Conservation (phyloP, 1,284 basidiomycete genomes). For the Schizopora paradoxa region DNA sequence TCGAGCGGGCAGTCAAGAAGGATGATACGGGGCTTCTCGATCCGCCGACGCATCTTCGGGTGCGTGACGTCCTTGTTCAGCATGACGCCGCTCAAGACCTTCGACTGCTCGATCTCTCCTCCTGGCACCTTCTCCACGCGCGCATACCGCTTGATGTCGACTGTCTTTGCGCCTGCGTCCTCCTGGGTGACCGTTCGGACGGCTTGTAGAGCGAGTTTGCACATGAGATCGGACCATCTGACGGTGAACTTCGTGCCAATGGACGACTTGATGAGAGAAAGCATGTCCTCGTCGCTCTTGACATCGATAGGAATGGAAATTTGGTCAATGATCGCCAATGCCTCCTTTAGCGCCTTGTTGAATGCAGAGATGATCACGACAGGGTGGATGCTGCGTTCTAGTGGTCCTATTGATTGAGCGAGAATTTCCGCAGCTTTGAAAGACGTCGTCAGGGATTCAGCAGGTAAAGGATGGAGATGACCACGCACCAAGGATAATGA, state of each 20-base stretch:
- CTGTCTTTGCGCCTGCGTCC: constrained; percentile 69
- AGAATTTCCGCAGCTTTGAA: constrained; percentile 86
- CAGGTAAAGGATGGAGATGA: background rate
- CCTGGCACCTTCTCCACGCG: constrained; percentile 97
- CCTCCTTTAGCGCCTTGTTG: constrained; percentile 91
- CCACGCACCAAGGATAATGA: constrained; percentile 87
- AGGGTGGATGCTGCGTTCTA: constrained; percentile 96
- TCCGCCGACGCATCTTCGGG: constrained; percentile 92
- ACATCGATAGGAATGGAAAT: constrained; percentile 92
- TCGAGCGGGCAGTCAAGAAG: constrained; percentile 95
- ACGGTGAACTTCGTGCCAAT: constrained; percentile 99
- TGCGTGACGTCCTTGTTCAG: constrained; percentile 99
- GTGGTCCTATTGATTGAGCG: constrained; percentile 88
- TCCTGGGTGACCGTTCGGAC: constrained; percentile 79
- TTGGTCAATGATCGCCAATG: constrained; percentile 80
- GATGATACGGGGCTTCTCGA: constrained; percentile 86
- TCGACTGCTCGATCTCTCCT: constrained; percentile 92
- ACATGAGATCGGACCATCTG: constrained; percentile 98
- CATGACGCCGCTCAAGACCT: constrained; percentile 90
- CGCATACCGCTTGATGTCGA: constrained; percentile 98
- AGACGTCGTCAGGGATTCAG: constrained; percentile 1
- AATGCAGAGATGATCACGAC: constrained; percentile 98
- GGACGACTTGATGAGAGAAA: constrained; percentile 94
- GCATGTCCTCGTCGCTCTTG: constrained; percentile 86
- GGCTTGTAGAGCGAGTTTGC: constrained; percentile 87